Conservation (phyloP, 805 yeast genomes). For the Myxozyma nipponensis region DNA sequence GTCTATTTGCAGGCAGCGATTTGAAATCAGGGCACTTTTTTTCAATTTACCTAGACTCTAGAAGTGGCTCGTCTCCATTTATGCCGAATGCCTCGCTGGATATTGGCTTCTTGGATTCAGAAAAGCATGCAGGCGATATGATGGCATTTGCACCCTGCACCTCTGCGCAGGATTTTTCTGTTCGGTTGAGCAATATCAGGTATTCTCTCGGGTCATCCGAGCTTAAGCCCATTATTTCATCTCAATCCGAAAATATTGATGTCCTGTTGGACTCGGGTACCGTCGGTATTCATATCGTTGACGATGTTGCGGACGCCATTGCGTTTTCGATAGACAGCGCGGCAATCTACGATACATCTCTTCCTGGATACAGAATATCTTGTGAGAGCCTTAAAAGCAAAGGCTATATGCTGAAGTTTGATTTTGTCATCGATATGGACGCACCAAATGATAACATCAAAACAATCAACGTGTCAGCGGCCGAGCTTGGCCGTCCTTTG, state of each 20-base stretch:
- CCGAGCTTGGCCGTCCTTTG: constrained; percentile 12
- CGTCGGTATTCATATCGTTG: constrained; percentile 12
- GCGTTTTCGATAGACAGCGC: constrained; percentile 8
- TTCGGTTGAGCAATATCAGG: constrained; percentile 4
- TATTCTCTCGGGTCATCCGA: not conserved
- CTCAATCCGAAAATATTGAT: not conserved
- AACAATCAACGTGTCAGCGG: constrained; percentile 7
- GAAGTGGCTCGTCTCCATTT: not conserved
- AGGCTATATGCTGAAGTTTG: constrained; percentile 1
- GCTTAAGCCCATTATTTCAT: not conserved
- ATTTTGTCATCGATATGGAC: not conserved
- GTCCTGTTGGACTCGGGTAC: constrained; percentile 25
- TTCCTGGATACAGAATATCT: constrained; percentile 22
- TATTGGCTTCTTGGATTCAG: constrained; percentile 12
- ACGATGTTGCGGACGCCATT: constrained; percentile 18
- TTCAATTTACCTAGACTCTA: constrained; percentile 19
- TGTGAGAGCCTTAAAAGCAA: not conserved
- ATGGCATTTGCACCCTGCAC: constrained; percentile 15
- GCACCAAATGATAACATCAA: not conserved
- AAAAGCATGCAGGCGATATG: constrained; percentile 14
- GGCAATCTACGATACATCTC: constrained; percentile 15
- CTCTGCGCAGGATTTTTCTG: constrained; percentile 8
- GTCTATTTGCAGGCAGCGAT: not conserved
- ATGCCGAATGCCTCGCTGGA: constrained; percentile 18
- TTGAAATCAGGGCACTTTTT: constrained; percentile 1